These are phyloP conservation scores for Thalassiosira livingstoniorum DNA, from an alignment of 352 stramenopile genomes.

Conservation along the genomic window DNA sequence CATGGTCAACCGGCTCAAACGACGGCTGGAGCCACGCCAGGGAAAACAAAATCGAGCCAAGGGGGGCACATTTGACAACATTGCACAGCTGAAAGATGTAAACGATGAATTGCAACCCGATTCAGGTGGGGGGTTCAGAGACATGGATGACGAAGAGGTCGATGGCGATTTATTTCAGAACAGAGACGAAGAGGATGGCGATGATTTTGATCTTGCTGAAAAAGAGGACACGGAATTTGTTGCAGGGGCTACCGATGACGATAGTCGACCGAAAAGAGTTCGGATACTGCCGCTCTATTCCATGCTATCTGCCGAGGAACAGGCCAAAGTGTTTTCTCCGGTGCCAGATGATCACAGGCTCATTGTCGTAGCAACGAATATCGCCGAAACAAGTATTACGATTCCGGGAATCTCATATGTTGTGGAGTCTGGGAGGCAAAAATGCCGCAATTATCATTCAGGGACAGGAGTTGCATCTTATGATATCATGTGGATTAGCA, in stretches of 20 bases:
- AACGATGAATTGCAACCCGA: constrained; percentile 12
- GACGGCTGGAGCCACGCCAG: constrained; percentile 50
- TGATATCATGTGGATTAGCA: constrained; percentile 89
- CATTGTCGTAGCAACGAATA: constrained; percentile 98
- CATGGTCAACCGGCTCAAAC: constrained; percentile 78
- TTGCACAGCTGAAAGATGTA: constrained; percentile 11
- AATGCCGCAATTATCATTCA: constrained; percentile 95
- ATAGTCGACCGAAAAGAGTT: constrained; percentile 80
- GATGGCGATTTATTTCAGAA: constrained; percentile 81
- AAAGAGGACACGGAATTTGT: constrained; percentile 40
- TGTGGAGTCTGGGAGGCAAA: constrained; percentile 95
- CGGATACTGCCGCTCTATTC: constrained; percentile 97
- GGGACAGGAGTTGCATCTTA: constrained; percentile 93
- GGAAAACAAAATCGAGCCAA: neutral
- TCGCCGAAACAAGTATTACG: constrained; percentile 94
- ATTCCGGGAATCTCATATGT: constrained; percentile 93
- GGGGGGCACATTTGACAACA: neutral
- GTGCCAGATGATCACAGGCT: constrained; percentile 89
- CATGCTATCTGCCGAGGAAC: constrained; percentile 94
- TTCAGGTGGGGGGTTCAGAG: constrained; percentile 54
- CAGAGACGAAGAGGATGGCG: constrained; percentile 77
- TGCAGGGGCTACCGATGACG: constrained; percentile 44
- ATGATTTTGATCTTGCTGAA: constrained; percentile 84
- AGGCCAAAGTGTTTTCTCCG: constrained; percentile 91
- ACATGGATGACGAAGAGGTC: constrained; percentile 88